Conservation (phyloP, 495 filamentous ascomycete genomes). For the Hypoxylon crocopeplum region DNA sequence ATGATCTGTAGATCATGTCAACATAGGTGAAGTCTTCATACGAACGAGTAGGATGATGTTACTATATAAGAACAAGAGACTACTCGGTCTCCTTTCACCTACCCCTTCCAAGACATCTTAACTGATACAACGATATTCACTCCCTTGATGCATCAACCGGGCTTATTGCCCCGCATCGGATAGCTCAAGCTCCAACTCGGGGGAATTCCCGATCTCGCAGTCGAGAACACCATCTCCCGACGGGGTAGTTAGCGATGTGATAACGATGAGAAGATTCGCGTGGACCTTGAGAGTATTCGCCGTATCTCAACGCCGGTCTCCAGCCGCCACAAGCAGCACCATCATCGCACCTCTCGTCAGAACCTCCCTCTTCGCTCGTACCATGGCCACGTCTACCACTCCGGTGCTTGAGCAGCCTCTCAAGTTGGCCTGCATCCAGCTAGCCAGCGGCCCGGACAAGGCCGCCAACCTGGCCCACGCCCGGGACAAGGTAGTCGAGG, state of each 20-base stretch:
- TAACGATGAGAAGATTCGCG: conserved; percentile 32
- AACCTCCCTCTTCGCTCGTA: conserved; percentile 36
- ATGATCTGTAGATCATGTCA: too few relatives aligned
- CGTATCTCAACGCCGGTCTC: conserved; percentile 1
- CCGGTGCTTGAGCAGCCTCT: conserved; percentile 72
- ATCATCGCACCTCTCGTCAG: neutral
- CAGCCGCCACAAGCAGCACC: neutral
- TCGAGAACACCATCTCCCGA: neutral
- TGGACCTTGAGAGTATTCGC: conserved; percentile 15
- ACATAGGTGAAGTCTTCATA: too few relatives aligned
- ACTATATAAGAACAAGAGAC: too few relatives aligned
- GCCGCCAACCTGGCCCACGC: conserved; percentile 81
- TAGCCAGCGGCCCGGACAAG: conserved; percentile 84
- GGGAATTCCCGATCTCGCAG: conserved; percentile 16
- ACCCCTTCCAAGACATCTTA: too few relatives aligned
- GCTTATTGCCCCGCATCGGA: conserved; percentile 10
- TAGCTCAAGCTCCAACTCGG: conserved; percentile 2
- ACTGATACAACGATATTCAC: neutral
- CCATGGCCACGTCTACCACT: conserved; percentile 59
- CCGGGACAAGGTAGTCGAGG: conserved; percentile 81
- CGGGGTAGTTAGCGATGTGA: conserved; percentile 3
- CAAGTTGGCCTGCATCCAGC: conserved; percentile 83
- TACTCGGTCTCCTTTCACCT: too few relatives aligned
- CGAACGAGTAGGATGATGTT: too few relatives aligned
- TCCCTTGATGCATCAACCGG: conserved; percentile 11